Percentiles rank a stretch among this genome's conserved stretches.
These are phyloP conservation scores for Naegleria gruberi DNA, from an alignment of 208 protist species.

Conservation along the genomic window DNA sequence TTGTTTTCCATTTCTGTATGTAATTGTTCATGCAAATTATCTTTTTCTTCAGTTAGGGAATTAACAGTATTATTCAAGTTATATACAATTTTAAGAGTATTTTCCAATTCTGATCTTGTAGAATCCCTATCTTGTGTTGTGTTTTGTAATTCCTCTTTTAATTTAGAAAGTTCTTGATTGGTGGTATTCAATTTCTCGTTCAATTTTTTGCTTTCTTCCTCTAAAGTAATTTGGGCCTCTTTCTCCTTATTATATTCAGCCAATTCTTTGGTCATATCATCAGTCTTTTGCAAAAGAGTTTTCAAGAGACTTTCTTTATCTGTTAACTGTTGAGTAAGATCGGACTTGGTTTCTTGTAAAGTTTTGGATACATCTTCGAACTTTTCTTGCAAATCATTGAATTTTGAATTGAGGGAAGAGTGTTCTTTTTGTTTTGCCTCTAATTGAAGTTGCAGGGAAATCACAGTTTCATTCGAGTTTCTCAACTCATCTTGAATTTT, in stretches of 20 bases:
- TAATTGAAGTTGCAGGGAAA: not conserved
- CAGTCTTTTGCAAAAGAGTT: not conserved
- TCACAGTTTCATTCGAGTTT: not conserved
- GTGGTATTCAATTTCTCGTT: not conserved
- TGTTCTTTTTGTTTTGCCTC: not conserved
- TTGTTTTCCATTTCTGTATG: not conserved
- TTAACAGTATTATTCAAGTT: not conserved
- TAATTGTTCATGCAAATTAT: not conserved
- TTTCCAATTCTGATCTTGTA: not conserved
- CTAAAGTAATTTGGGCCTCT: not conserved
- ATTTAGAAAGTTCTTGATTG: not conserved
- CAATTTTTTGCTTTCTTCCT: not conserved
- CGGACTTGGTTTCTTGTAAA: not conserved
- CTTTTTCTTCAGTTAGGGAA: not conserved
- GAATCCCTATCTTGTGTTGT: not conserved
- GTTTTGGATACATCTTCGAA: not conserved
- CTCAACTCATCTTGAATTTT: not conserved
- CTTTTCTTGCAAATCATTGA: not conserved
- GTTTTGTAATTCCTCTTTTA: not conserved
- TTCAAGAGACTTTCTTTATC: not conserved
- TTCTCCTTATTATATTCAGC: not conserved
- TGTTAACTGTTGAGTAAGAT: not conserved
- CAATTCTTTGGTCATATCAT: not conserved
- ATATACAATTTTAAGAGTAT: not conserved
- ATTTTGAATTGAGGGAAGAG: not conserved